Conservation (phyloP, 305 asterid genomes). For the Rubia tinctorum region DNA sequence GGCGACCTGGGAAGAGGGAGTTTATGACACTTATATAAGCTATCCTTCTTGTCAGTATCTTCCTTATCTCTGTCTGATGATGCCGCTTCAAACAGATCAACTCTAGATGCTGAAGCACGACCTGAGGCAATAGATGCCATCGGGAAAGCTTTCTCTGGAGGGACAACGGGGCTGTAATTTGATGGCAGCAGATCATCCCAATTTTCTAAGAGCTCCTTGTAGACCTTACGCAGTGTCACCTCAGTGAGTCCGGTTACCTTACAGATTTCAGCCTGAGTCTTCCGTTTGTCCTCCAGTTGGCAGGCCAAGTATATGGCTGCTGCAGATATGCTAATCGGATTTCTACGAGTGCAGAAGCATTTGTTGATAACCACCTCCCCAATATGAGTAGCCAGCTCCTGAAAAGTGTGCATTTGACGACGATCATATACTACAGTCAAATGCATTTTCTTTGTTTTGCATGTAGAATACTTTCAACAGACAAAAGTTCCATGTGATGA, state of each 20-base stretch:
- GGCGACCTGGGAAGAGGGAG: conserved; percentile 36
- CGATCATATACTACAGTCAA: neutral
- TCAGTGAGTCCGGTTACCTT: conserved; percentile 97
- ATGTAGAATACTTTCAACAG: neutral
- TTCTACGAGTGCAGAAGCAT: conserved; percentile 96
- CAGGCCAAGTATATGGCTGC: conserved; percentile 97
- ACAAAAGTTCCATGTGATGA: conserved; percentile 1
- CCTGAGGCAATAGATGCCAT: conserved; percentile 72
- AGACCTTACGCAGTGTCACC: conserved; percentile 93
- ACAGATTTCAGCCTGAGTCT: conserved; percentile 97
- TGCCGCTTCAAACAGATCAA: conserved; percentile 51
- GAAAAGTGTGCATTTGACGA: conserved; percentile 17
- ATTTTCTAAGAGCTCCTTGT: conserved; percentile 87
- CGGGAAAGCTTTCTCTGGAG: conserved; percentile 97
- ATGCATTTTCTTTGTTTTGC: neutral
- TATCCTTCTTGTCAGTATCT: conserved; percentile 37
- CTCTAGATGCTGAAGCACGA: conserved; percentile 50
- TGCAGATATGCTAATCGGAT: conserved; percentile 97
- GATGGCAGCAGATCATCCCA: conserved; percentile 98
- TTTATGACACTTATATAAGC: conserved; percentile 30
- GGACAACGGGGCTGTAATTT: conserved; percentile 81
- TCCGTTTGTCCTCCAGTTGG: conserved; percentile 93
- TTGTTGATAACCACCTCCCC: conserved; percentile 96
- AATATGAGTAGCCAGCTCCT: conserved; percentile 98
- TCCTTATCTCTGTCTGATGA: conserved; percentile 50